Evolutionary conservation across 2,329 filamentous ascomycete genomes (phyloP).

Genomic region (Penicillium sclerotiorum): DNA sequence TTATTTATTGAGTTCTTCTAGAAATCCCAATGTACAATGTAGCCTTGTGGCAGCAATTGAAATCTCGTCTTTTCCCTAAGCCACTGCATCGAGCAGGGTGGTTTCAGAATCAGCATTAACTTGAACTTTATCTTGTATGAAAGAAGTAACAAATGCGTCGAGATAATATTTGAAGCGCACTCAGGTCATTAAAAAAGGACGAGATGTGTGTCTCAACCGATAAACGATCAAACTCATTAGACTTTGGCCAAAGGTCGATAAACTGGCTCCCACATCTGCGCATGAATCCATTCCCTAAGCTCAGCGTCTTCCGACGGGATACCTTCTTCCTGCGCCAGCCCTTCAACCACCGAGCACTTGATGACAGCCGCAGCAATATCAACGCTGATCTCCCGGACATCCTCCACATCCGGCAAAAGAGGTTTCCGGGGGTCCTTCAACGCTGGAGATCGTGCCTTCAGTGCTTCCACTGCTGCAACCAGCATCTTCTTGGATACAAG

Average conservation of each 20-base stretch:
- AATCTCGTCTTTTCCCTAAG: too few species aligned
- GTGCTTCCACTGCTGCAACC: constrained; percentile 73
- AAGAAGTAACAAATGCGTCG: too few species aligned
- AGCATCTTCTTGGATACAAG: constrained; percentile 77
- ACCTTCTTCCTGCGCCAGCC: constrained; percentile 62
- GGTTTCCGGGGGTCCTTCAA: constrained; percentile 65
- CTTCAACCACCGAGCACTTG: constrained; percentile 68
- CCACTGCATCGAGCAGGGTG: too few species aligned
- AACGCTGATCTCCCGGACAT: constrained; percentile 75
- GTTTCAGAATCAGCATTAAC: too few species aligned
- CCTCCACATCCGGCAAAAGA: constrained; percentile 73
- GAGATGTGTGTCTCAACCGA: too few species aligned
- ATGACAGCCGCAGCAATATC: constrained; percentile 77
- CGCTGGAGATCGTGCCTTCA: constrained; percentile 72
- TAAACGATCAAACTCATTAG: not conserved
- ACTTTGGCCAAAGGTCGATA: constrained; percentile 37
- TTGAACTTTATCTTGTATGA: too few species aligned
- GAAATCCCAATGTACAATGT: too few species aligned
- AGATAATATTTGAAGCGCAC: too few species aligned
- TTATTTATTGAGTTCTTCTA: too few species aligned
- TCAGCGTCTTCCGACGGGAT: constrained; percentile 59
- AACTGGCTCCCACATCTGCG: constrained; percentile 47
- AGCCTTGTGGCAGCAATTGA: too few species aligned
- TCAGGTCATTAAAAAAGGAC: too few species aligned
- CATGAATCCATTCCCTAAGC: constrained; percentile 43